Base-by-base conservation (phyloP, 2,329 filamentous ascomycete genomes). In the Trichophyton equinum region DNA sequence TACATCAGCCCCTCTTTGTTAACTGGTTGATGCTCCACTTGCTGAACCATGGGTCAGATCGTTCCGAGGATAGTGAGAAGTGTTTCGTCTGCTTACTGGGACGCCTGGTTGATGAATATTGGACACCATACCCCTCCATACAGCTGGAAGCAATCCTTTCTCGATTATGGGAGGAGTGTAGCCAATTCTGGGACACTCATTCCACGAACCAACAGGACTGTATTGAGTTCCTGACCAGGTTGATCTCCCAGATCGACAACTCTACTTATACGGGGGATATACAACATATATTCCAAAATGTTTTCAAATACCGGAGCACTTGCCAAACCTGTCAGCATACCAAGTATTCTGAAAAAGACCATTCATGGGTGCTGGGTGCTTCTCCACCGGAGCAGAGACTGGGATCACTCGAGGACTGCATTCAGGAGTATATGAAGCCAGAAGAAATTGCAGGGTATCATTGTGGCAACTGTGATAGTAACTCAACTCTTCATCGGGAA, bases 1-100 rank as follows among this genome's bases (percentile, higher is more conserved):
- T 65, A 25, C 62, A 63, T 49, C 56, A 62, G 27, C 63, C 63
- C 9, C 49, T 57, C 6, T 47, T 66, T 46, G 55, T 62, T 13
- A 59, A 64, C 18, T 63, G 61, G 62, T 51, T 65, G 22, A n/a
- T 13, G 11, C 5, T 55, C 25, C 64, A 65, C 55, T 15, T 42
- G 11, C 4, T 36, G 5, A 27, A 36, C 47, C 7, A 13, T 36
- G 60, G 62, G 30, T 13, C 9, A 38, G 8, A 2, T 9, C 13
- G 13, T 20, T 18, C 49, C 22, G 18, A 30, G 27, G 27, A 13
- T 6, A n/a, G 15, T n/a, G 46, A 44, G 8, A 22, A 30, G 25
- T 64, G 61, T 27, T 27, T 62, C 20, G 56, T 56, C 25, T 65
- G 61, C 33, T 33, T 60, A 27, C 15, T 64, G n/a, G 47, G 27